A percentile compares a stretch with the other conserved stretches of the same genome.
Evolutionary conservation across 2,329 filamentous ascomycete genomes (phyloP).

Genomic region (Zymoseptoria brevis): DNA sequence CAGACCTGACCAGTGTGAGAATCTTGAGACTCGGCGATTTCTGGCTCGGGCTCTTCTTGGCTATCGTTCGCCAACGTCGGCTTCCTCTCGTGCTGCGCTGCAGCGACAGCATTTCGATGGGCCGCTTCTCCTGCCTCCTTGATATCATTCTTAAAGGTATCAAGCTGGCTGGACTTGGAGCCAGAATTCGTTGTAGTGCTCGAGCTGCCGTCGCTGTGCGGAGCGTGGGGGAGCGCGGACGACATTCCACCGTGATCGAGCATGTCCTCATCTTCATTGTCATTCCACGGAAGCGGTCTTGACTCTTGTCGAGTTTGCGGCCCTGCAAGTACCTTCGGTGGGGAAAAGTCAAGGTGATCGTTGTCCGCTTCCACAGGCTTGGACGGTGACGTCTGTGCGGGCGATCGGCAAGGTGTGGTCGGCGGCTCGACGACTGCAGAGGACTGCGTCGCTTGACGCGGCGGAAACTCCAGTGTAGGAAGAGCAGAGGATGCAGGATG

Average conservation of each 20-base stretch:
- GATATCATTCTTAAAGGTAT: background rate
- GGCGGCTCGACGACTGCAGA: background rate
- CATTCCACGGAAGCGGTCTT: background rate
- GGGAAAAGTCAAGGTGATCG: background rate
- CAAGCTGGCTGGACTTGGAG: background rate
- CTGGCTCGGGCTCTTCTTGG: background rate
- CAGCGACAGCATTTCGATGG: background rate
- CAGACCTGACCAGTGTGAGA: background rate
- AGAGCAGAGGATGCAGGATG: background rate
- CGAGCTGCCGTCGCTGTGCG: background rate
- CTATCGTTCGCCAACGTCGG: background rate
- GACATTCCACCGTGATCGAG: slow-evolving; percentile 5
- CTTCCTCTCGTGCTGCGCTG: background rate
- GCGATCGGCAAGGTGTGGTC: background rate
- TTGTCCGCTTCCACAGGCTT: background rate
- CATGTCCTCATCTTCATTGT: slow-evolving; percentile 13
- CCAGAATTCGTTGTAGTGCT: background rate
- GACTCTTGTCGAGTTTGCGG: background rate
- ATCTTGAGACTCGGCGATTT: background rate
- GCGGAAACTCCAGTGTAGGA: background rate
- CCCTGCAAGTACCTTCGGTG: background rate
- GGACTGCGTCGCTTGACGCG: background rate
- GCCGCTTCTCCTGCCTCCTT: background rate
- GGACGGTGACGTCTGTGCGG: background rate
- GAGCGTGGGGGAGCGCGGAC: background rate